Conservation (phyloP, 768 basidiomycete genomes). For the Favolaschia claudopus region DNA sequence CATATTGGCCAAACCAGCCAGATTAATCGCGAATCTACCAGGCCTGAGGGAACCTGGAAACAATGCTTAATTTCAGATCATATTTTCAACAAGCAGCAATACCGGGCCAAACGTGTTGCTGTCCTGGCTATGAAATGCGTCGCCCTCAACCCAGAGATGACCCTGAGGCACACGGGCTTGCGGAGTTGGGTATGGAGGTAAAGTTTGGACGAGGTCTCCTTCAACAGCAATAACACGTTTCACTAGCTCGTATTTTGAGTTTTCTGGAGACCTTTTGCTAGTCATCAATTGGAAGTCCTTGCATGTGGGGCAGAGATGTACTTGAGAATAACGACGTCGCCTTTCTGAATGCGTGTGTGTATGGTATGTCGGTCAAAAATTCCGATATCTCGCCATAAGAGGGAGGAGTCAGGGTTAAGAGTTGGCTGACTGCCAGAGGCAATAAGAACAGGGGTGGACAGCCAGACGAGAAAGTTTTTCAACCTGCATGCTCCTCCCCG, state of each 20-base stretch:
- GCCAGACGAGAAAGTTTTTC: background rate
- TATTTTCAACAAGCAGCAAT: background rate
- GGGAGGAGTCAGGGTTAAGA: conserved; percentile 74
- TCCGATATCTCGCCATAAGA: conserved; percentile 62
- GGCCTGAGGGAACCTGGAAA: conserved; percentile 21
- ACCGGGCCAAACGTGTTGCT: conserved; percentile 78
- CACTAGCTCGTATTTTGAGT: conserved; percentile 60
- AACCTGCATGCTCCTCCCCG: conserved; percentile 81
- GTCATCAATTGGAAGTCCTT: no score
- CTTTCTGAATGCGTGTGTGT: conserved; percentile 50
- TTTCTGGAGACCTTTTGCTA: conserved; percentile 73
- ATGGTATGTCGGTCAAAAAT: conserved; percentile 65
- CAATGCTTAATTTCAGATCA: background rate
- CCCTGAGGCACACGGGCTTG: conserved; percentile 65
- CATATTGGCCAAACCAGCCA: conserved; percentile 5
- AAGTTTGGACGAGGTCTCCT: conserved; percentile 69
- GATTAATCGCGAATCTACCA: conserved; percentile 14
- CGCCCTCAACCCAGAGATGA: conserved; percentile 81
- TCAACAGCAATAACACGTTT: conserved; percentile 73
- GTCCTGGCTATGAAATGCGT: conserved; percentile 72
- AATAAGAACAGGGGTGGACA: background rate
- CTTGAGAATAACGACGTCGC: conserved; percentile 74
- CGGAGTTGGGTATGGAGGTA: conserved; percentile 70
- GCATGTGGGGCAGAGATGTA: conserved; percentile 33
- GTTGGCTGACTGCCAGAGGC: conserved; percentile 57